These are phyloP conservation scores for Thalassia testudinum DNA, from an alignment of 116 monocot species.

Conservation along the genomic window DNA sequence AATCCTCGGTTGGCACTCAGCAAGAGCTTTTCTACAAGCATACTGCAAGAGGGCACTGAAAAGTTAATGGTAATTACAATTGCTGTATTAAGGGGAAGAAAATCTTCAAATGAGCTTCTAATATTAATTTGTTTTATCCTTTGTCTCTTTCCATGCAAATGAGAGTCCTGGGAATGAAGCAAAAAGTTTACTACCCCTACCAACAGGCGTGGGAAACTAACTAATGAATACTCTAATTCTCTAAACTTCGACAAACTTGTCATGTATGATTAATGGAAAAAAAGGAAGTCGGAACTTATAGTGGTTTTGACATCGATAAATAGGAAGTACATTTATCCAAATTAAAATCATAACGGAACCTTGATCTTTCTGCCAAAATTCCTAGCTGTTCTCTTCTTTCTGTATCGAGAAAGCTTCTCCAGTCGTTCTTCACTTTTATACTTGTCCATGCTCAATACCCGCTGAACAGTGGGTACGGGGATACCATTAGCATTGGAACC, in stretches of 20 bases:
- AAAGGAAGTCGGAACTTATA: neutral
- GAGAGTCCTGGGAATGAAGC: too few relatives aligned
- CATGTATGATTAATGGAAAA: too few relatives aligned
- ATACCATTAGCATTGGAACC: too few relatives aligned
- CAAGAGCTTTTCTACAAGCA: constrained; percentile 92
- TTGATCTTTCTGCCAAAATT: constrained; percentile 8
- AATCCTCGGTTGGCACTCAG: constrained; percentile 77
- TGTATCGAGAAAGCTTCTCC: constrained; percentile 5
- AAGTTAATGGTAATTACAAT: neutral
- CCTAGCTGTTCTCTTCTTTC: constrained; percentile 3
- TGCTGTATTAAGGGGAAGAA: neutral
- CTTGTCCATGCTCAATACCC: neutral
- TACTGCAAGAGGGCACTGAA: constrained; percentile 32
- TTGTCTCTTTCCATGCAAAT: neutral
- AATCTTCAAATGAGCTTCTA: neutral
- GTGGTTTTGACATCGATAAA: neutral
- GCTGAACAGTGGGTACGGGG: neutral
- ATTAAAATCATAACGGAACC: neutral
- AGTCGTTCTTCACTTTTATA: neutral
- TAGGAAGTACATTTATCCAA: neutral
- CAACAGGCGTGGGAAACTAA: too few relatives aligned
- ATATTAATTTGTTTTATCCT: neutral
- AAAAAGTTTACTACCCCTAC: too few relatives aligned
- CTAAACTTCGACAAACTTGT: too few relatives aligned
- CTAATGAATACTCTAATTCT: too few relatives aligned